Percentiles rank a stretch among this genome's conserved stretches.
Conservation (phyloP, 257 asterid species). For the Fraxinus quadrangulata region DNA sequence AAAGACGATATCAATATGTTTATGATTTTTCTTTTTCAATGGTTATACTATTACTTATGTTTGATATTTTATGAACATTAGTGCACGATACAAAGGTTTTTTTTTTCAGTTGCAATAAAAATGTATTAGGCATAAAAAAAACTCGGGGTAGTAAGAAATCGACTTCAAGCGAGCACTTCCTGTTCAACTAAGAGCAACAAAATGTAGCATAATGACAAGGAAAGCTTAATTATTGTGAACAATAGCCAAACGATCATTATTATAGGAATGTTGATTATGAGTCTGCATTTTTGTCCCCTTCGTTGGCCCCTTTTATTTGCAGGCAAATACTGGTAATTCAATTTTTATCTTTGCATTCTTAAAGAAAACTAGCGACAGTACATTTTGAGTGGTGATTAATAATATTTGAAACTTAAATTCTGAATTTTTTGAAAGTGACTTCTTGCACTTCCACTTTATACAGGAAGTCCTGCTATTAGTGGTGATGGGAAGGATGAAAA, state of each 20-base stretch:
- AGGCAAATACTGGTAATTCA: neutral
- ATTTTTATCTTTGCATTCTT: slow-evolving; percentile 1
- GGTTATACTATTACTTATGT: neutral
- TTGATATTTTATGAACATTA: neutral
- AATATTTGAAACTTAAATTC: slow-evolving; percentile 19
- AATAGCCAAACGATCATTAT: slow-evolving; percentile 1
- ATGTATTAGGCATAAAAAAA: neutral
- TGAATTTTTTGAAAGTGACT: slow-evolving; percentile 26
- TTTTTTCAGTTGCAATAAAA: slow-evolving; percentile 4
- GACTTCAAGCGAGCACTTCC: slow-evolving; percentile 2
- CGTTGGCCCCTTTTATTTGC: neutral
- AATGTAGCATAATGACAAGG: slow-evolving; percentile 12
- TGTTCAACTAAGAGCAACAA: neutral
- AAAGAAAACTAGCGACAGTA: neutral
- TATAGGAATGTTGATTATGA: slow-evolving; percentile 14
- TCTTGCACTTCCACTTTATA: slow-evolving; percentile 17
- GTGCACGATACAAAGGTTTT: neutral
- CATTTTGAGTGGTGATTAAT: slow-evolving; percentile 11
- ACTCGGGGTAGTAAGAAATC: slow-evolving; percentile 6
- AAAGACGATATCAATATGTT: slow-evolving; percentile 6
- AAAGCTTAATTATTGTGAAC: neutral
- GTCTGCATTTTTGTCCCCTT: neutral
- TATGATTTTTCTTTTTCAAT: neutral
- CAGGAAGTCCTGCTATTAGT: slow-evolving; percentile 91
- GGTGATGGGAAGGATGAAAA: slow-evolving; percentile 78